These are phyloP conservation scores for Teratosphaeria pseudoeucalypti DNA, from an alignment of 2,329 filamentous ascomycete genomes.

Conservation along the genomic window DNA sequence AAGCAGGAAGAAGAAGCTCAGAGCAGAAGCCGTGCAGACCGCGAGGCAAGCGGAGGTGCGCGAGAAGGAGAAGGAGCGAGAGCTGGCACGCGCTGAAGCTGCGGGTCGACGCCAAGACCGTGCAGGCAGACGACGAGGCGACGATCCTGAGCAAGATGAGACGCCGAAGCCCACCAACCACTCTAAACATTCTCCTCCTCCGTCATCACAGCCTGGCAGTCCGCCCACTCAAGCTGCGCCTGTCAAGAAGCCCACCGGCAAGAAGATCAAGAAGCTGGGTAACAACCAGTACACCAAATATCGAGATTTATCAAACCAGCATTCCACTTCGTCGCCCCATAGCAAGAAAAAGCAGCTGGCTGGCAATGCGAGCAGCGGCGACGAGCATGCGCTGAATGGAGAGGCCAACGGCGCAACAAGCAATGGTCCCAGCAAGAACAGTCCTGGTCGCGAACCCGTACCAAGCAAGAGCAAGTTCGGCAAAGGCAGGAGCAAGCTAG, in stretches of 20 bases:
- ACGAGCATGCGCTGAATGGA: constrained; percentile 9
- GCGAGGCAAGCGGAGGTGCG: constrained; percentile 55
- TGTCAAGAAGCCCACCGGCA: constrained; percentile 55
- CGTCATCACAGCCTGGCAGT: constrained; percentile 32
- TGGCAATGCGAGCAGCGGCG: constrained; percentile 12
- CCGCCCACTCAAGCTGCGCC: constrained; percentile 35
- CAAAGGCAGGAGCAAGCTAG: constrained; percentile 12
- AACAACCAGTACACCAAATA: constrained; percentile 79
- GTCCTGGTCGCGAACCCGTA: constrained; percentile 2
- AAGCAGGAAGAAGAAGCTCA: constrained; percentile 30
- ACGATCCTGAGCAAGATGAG: constrained; percentile 61
- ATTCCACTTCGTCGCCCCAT: constrained; percentile 41
- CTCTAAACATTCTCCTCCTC: constrained; percentile 26
- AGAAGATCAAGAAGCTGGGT: constrained; percentile 48
- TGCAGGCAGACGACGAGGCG: constrained; percentile 67
- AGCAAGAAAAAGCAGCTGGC: constrained; percentile 15
- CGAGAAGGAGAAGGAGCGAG: constrained; percentile 56
- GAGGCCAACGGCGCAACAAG: constrained; percentile 4
- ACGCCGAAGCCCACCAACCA: constrained; percentile 37
- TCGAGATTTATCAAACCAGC: constrained; percentile 36
- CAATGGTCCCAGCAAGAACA: constrained; percentile 7
- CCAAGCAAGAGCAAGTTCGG: constrained; percentile 6
- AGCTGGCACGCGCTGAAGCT: constrained; percentile 62
- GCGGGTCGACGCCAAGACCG: constrained; percentile 72
- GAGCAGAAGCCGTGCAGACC: constrained; percentile 35